Evolutionary conservation across 345 rosid species (phyloP), one percentile per base, ranked within the genome.

Genomic region (Clarkia xantiana): DNA sequence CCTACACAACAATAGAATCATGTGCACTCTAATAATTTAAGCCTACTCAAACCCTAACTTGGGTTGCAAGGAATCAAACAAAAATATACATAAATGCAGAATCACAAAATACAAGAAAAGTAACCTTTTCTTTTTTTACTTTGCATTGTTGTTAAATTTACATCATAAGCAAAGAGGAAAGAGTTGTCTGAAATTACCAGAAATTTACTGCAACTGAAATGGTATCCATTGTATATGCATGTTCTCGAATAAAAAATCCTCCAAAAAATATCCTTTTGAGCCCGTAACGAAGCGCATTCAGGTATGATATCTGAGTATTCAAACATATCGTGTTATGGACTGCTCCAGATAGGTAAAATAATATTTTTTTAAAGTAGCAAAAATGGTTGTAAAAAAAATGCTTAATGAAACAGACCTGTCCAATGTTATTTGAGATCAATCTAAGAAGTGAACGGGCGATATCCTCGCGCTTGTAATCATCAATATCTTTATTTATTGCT

Each of bases 361-460:
- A n/a, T n/a, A n/a, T n/a, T n/a, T n/a, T n/a, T n/a, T n/a, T n/a
- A n/a, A n/a, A n/a, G n/a, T n/a, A n/a, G n/a, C n/a, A n/a, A n/a
- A n/a, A n/a, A n/a, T n/a, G n/a, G n/a, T n/a, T n/a, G n/a, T n/a
- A n/a, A n/a, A n/a, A n/a, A n/a, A n/a, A n/a, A n/a, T n/a, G n/a
- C n/a, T n/a, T n/a, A n/a, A 29, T 47, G 43, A 23, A 58, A 70
- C 72, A 48, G 56, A 86, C 94, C 81, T 82, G 94, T 45, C 94
- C 89, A 39, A 83, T 65, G 58, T 86, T 86, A 59, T 86, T 82
- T 15, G 94, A 86, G 47, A 86, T 83, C 96, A 86, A 80, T 70
- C 89, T 66, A 51, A 86, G 22, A 57, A 86, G 94, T 10, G 96
- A 78, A 15, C 81, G 72, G 6, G 89, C 72, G 1, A 86, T 49